Base-by-base conservation (phyloP, 2,329 filamentous ascomycete genomes). In the Talaromyces islandicus region DNA sequence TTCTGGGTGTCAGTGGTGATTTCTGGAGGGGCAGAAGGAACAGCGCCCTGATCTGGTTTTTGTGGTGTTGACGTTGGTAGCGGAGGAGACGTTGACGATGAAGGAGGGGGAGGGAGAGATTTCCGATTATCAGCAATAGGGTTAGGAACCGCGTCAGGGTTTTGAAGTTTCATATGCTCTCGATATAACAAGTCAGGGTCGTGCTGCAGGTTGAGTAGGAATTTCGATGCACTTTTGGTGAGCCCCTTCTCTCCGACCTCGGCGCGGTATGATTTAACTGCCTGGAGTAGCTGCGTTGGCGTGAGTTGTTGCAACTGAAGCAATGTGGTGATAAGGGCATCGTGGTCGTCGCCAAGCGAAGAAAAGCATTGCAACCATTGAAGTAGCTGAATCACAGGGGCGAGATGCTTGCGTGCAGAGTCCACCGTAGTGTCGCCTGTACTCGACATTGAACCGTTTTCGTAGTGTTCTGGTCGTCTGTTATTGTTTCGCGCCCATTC, bases 341-440 rank as follows among this genome's bases (percentile, higher is more conserved):
- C 92, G 41, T 94, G 80, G 70, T 97, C 92, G 69, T 97, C 92
- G 5, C 87, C 91, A 4, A 97, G 83, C 0, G 92, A 96, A 1
- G 94, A 97, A 75, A 97, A 97, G 74, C 92, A 97, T 73, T 99
- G 94, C 38, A 99, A 80, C 94, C 94, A 99, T 75, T 99, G 94
- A 6, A 99, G 80, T 2, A 99, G 81, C 73, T 99, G 94, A 59
- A 97, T 92, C 21, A 96, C 85, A 4, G 94, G 94, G 7, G 90
- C 89, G 21, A 99, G 81, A 73, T 99, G 93, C 63, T 88, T 85
- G 65, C 92, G 84, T 24, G 92, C 87, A 4, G 92, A 85, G 48
- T 97, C 93, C 21, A 94, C 83, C 0, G 91, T 97, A 57, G 86
- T 90, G 71, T 97, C 94, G 3, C 93, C 93, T 0, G 88, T 90